phyloP scores from a whole-genome alignment of 2,329 filamentous ascomycete genomes.

The Ophiosphaerella narmari region DNA sequence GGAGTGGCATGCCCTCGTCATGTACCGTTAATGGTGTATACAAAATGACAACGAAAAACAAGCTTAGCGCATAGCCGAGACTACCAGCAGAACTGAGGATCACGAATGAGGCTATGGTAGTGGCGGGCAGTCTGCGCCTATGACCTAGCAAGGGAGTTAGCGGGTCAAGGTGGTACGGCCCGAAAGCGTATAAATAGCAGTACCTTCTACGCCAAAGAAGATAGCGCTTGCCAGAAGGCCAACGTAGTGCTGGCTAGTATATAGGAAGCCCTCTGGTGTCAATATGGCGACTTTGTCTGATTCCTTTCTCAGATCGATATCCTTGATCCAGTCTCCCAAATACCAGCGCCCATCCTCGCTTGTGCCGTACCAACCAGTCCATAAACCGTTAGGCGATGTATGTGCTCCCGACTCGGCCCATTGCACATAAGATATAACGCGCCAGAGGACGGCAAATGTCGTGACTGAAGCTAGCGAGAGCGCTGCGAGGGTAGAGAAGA shows the following conservation, averaged over 20 bases:
- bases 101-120: constrained; percentile 59
- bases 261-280: constrained; percentile 63
- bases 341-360: constrained; percentile 41
- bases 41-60: constrained; percentile 65
- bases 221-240: constrained; percentile 60
- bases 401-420: constrained; percentile 54
- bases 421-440: constrained; percentile 54
- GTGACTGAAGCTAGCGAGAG: constrained; percentile 52
- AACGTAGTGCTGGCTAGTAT: constrained; percentile 65
- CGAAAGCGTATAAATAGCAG: background rate
- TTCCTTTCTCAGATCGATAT: constrained; percentile 58
- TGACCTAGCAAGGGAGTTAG: constrained; percentile 42
- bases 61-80: constrained; percentile 65
- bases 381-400: constrained; percentile 48
- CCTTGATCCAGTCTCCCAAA: constrained; percentile 58
- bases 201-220: constrained; percentile 63
- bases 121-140: constrained; percentile 59
- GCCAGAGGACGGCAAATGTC: constrained; percentile 52
- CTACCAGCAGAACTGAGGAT: constrained; percentile 63
- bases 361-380: constrained; percentile 47
- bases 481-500: constrained; percentile 53
- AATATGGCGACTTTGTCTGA: constrained; percentile 61
- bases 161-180: background rate
- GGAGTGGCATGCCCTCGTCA: constrained; percentile 32
- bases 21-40: constrained; percentile 59